Conservation (phyloP, 163 green algal genomes). For the Volvox carteri region DNA sequence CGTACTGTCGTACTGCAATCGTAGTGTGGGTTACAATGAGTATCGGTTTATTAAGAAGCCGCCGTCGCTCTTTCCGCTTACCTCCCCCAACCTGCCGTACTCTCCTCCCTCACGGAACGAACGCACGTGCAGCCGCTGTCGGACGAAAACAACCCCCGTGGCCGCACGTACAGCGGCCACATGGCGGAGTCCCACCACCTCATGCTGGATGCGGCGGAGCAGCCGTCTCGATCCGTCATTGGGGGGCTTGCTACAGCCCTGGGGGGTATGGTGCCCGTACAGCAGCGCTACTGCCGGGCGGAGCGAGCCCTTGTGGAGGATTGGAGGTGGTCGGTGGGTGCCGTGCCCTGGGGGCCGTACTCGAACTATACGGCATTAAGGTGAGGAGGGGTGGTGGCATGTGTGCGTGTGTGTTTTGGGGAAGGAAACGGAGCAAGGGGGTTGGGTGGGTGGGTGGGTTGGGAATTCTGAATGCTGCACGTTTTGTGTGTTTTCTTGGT, state of each 20-base stretch:
- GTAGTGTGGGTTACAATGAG: no score
- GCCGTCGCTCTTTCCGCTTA: not conserved
- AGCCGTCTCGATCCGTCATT: slow-evolving; percentile 59
- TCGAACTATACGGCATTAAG: slow-evolving; percentile 59
- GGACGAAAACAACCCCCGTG: slow-evolving; percentile 13
- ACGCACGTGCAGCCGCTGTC: no score
- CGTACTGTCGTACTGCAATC: no score
- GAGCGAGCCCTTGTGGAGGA: slow-evolving; percentile 54
- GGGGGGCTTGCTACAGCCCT: slow-evolving; percentile 62
- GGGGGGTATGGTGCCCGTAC: slow-evolving; percentile 49
- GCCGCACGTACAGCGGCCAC: slow-evolving; percentile 62
- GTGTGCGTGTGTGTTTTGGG: no score
- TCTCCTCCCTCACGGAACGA: no score
- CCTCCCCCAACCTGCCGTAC: not conserved
- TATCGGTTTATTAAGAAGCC: no score
- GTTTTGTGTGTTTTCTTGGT: not conserved
- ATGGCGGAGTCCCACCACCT: slow-evolving; percentile 62
- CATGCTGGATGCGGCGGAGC: slow-evolving; percentile 48
- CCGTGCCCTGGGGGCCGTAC: slow-evolving; percentile 72
- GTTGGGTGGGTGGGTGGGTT: not conserved
- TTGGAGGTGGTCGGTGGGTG: slow-evolving; percentile 74
- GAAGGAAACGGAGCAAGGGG: no score
- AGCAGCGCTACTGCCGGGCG: slow-evolving; percentile 23
- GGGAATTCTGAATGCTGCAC: not conserved
- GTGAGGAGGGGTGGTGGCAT: not conserved